Evolutionary conservation across 495 filamentous ascomycete genomes (phyloP).

Genomic region (Hypoxylon perforatum): DNA sequence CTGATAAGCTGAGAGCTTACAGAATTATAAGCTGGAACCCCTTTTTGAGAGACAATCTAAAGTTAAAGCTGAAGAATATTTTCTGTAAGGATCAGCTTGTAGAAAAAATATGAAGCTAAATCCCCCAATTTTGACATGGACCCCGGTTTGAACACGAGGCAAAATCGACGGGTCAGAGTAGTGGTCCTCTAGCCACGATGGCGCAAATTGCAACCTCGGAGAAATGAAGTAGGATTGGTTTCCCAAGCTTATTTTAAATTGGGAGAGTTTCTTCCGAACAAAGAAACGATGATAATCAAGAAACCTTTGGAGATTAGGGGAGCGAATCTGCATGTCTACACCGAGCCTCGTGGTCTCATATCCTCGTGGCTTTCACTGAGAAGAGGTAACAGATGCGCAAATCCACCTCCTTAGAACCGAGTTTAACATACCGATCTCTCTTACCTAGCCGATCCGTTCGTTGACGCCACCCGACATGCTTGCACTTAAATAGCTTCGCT

Average conservation of each 20-base stretch:
- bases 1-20: too few relatives aligned
- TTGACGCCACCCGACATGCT: slow-evolving; percentile 2
- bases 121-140: slow-evolving; percentile 18
- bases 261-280: slow-evolving; percentile 23
- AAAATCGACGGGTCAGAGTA: slow-evolving; percentile 22
- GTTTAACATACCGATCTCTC: too few relatives aligned
- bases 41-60: slow-evolving; percentile 1
- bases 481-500: slow-evolving; percentile 19
- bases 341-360: slow-evolving; percentile 1
- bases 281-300: too few relatives aligned
- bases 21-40: too few relatives aligned
- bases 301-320: background rate
- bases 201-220: slow-evolving; percentile 40
- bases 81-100: slow-evolving; percentile 15
- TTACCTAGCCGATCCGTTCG: slow-evolving; percentile 8
- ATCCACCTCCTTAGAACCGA: slow-evolving; percentile 9
- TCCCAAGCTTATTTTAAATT: slow-evolving; percentile 25
- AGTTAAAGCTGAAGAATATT: background rate
- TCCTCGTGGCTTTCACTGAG: too few relatives aligned
- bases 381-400: slow-evolving; percentile 1
- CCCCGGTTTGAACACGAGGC: slow-evolving; percentile 18
- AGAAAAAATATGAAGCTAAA: slow-evolving; percentile 13
- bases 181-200: slow-evolving; percentile 31
- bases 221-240: slow-evolving; percentile 21
- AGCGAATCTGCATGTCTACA: background rate